Evolutionary conservation across 768 basidiomycete genomes (phyloP).

Genomic region (Serpula lacrymans): DNA sequence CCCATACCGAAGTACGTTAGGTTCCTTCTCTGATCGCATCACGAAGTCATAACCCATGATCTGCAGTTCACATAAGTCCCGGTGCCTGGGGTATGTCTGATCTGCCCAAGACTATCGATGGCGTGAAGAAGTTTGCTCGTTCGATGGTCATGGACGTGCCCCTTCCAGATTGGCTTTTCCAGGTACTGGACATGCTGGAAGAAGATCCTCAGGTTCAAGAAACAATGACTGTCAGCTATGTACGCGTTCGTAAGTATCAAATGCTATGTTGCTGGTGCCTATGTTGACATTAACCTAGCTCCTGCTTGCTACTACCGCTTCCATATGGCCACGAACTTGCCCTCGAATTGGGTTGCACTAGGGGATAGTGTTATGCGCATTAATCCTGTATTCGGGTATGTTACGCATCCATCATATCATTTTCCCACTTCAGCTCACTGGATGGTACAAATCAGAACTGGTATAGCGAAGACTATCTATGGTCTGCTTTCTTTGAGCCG

Average conservation of each 20-base stretch:
- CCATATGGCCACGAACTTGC: slow-evolving; percentile 10
- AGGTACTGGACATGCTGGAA: slow-evolving; percentile 10
- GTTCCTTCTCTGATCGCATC: too few species aligned
- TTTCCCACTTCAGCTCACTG: slow-evolving; percentile 8
- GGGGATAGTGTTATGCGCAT: slow-evolving; percentile 18
- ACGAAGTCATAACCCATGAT: too few species aligned
- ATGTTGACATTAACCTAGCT: slow-evolving; percentile 10
- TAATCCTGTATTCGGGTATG: slow-evolving; percentile 18
- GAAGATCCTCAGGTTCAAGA: slow-evolving; percentile 4
- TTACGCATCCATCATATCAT: not conserved
- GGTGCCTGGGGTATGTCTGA: slow-evolving; percentile 12
- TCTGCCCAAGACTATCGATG: slow-evolving; percentile 4
- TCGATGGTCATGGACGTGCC: slow-evolving; percentile 1
- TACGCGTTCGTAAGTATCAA: slow-evolving; percentile 8
- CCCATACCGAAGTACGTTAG: too few species aligned
- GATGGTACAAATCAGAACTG: slow-evolving; percentile 16
- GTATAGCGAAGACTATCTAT: too few species aligned
- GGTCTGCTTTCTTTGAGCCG: slow-evolving; percentile 14
- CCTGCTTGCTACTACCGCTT: slow-evolving; percentile 12
- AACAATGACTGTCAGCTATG: not conserved
- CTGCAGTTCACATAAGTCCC: slow-evolving; percentile 6
- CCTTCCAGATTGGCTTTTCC: slow-evolving; percentile 9
- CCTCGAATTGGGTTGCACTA: slow-evolving; percentile 18
- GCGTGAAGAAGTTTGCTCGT: slow-evolving; percentile 4
- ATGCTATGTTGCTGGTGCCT: not conserved